Percentiles rank a stretch among this genome's conserved stretches.
Conservation (phyloP, 768 basidiomycete genomes). For the Xerocomellus amylosporus region DNA sequence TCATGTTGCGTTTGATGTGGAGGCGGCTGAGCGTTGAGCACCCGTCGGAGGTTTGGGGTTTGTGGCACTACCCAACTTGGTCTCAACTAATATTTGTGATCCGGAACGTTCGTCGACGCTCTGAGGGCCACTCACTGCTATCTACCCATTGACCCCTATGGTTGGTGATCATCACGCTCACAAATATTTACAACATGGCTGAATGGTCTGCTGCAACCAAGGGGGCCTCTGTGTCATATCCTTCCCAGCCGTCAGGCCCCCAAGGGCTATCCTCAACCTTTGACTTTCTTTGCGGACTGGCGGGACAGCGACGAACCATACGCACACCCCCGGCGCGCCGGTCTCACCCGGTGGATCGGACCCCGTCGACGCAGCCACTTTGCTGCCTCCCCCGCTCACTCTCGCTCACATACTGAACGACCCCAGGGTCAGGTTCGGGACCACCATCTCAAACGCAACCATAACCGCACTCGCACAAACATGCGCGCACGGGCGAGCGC, state of each 20-base stretch:
- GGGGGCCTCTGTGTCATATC: too few relatives aligned
- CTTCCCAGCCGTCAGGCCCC: too few relatives aligned
- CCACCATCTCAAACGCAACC: neutral
- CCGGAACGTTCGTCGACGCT: conserved; percentile 7
- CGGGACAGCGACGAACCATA: conserved; percentile 13
- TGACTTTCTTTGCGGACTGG: neutral
- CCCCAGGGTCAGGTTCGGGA: neutral
- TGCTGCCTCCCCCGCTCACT: conserved; percentile 31
- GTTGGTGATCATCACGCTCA: neutral
- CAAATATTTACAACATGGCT: neutral
- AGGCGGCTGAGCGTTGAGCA: too few relatives aligned
- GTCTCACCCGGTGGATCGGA: conserved; percentile 54
- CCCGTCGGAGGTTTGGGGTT: conserved; percentile 3
- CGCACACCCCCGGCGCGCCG: conserved; percentile 33
- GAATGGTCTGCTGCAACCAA: neutral
- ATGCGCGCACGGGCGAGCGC: neutral
- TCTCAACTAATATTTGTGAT: neutral
- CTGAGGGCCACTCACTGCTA: neutral
- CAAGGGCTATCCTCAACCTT: too few relatives aligned
- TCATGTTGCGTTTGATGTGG: conserved; percentile 94
- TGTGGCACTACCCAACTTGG: conserved; percentile 12
- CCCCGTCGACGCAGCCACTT: conserved; percentile 53
- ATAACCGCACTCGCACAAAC: neutral
- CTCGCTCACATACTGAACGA: conserved; percentile 15
- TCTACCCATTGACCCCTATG: neutral